Evolutionary conservation across 495 filamentous ascomycete genomes (phyloP), one percentile per base, ranked within the genome.

Genomic region (Aspergillus saccharolyticus): DNA sequence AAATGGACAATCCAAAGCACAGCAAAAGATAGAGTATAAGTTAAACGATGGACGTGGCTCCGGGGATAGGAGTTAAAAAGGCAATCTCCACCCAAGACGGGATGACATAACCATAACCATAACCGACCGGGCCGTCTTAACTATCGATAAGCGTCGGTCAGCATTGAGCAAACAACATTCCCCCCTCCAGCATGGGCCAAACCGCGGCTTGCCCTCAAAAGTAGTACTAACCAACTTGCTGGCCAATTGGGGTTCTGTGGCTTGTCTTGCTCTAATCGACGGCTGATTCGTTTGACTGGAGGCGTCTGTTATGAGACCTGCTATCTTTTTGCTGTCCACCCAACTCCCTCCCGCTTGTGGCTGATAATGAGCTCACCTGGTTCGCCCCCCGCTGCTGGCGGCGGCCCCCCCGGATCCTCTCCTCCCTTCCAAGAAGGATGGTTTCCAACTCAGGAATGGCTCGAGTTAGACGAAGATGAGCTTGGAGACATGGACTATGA

Each of bases 401-500:
- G 59, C 55, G 59, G 60, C 56, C 58, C 48, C 53, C 59, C 44
- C 18, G 55, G 53, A 5, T 46, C 44, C 21, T 22, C 44, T 19
- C n/a, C 44, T 19, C 15, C 48, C 30, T 45, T 50, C 7, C 52
- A 43, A 30, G 44, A 52, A 10, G 53, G 68, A 46, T 71, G 72
- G 67, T 71, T 74, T 47, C 71, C 71, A 4, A 71, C 75, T 47
- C 62, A 61, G 48, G 76, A 79, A 55, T 78, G 70, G 73, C 64
- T 75, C 3, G 76, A 78, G 21, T 71, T 73, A 21, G 74, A 70
- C 7, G 71, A 74, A 21, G 62, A 74, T 12, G 77, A 78, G 17
- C 75, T 77, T 33, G 77, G 83, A 62, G 80, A 81, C 63, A 79
- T 74, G 76, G 80, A 72, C 60, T 75, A 58, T 64, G 73, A 70